A percentile compares a stretch with the other conserved stretches of the same genome.
Evolutionary conservation across 1,139 yeast species (phyloP).

Genomic region (Candida glucosophila): DNA sequence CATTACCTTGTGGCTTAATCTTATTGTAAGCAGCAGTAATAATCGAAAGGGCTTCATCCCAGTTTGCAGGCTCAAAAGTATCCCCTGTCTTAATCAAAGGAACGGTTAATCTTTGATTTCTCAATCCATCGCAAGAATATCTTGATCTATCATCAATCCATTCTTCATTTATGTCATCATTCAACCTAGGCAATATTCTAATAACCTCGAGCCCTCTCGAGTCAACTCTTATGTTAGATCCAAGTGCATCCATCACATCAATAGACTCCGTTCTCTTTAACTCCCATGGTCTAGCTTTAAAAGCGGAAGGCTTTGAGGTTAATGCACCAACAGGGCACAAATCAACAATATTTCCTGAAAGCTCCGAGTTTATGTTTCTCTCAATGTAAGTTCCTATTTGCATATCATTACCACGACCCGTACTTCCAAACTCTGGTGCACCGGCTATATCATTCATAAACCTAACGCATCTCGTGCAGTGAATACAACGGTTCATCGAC

Average conservation of each 20-base stretch:
- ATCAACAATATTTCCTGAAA: conserved; percentile 83
- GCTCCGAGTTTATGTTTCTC: conserved; percentile 75
- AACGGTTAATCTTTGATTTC: conserved; percentile 77
- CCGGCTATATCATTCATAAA: conserved; percentile 90
- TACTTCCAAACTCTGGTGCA: conserved; percentile 82
- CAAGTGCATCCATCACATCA: conserved; percentile 80
- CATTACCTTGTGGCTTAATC: conserved; percentile 57
- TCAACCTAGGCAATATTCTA: conserved; percentile 80
- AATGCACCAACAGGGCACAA: conserved; percentile 91
- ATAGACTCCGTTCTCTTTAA: conserved; percentile 82
- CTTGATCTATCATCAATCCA: conserved; percentile 89
- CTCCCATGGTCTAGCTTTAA: conserved; percentile 93
- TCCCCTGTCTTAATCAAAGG: conserved; percentile 72
- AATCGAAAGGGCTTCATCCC: conserved; percentile 79
- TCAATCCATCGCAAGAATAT: conserved; percentile 79
- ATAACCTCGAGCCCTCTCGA: conserved; percentile 83
- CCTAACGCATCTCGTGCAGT: conserved; percentile 87
- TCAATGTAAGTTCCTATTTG: conserved; percentile 88
- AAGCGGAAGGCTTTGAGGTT: conserved; percentile 84
- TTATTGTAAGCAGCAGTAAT: conserved; percentile 57
- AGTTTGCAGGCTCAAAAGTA: conserved; percentile 65
- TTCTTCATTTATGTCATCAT: conserved; percentile 84
- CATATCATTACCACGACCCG: conserved; percentile 89
- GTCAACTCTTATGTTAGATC: conserved; percentile 78
- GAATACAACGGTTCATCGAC: conserved; percentile 89